Base-by-base conservation (phyloP, 352 stramenopile species). In the Pythium rhizo-oryzae region DNA sequence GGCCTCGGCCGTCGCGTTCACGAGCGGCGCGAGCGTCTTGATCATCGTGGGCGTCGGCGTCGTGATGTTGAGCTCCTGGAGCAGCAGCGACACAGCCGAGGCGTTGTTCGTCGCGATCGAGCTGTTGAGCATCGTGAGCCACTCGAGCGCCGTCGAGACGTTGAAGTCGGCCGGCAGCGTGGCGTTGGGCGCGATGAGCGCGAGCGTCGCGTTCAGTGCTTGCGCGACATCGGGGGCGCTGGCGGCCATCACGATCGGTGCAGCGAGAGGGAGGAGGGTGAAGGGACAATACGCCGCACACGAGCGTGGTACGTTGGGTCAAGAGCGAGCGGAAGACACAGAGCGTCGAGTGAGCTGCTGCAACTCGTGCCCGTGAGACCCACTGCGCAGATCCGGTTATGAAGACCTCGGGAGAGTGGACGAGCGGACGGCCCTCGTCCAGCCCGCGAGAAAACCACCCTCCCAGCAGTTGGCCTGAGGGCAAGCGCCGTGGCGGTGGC, bases 21-120 rank as follows among this genome's bases (percentile, higher is more conserved):
- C 19, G 4, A 54, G 19, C 28, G 46, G 30, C 43, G 44, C 59
- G 6, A 50, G 46, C 8, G 59, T 58, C 18, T 47, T 33, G 21
- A 68, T 44, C 16, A 56, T 12, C 1, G 44, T 47, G 16, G 58
- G 44, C 28, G 41, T 24, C 11, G 58, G 58, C 21, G 58, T 64
- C 44, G 58, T 55, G 41, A 64, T 35, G 44, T 64, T 64, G 25
- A 64, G 44, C 12, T 64, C 58, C 25, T 56, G 33, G 25, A 64
- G 44, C 43, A 64, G 44, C 58, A 41, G 5, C 19, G 44, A 21
- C 4, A 64, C 58, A 13, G 25, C 58, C 43, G 58, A 30, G 4
- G 23, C 58, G 21, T 64, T 70, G 63, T 70, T 70, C 8, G 59
- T 47, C 19, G 58, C 25, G 44, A 64, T 64, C 28, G 58, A 64